phyloP scores from a whole-genome alignment of 2,329 filamentous ascomycete genomes.

The Penicillium sp. region DNA sequence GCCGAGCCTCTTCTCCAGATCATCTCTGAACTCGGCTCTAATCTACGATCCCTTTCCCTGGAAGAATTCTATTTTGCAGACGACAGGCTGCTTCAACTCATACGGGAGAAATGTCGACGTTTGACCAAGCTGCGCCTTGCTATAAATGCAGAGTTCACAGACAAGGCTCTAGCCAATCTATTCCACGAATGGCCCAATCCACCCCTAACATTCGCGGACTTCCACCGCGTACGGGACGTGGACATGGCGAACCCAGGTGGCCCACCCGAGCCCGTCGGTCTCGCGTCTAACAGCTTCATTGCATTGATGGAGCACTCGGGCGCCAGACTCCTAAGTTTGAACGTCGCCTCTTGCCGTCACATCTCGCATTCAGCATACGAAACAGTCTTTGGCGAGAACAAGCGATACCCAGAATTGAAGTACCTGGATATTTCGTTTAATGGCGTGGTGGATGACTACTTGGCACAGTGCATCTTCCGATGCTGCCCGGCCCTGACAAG shows the following conservation, averaged over 20 bases:
- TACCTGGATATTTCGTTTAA: constrained; percentile 78
- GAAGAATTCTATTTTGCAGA: constrained; percentile 70
- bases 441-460: constrained; percentile 51
- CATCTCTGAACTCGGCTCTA: constrained; percentile 66
- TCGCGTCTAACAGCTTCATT: constrained; percentile 76
- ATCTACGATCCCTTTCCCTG: constrained; percentile 79
- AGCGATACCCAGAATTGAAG: constrained; percentile 69
- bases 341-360: constrained; percentile 84
- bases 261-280: constrained; percentile 67
- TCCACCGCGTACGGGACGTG: constrained; percentile 78
- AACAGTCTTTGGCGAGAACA: constrained; percentile 69
- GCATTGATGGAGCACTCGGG: constrained; percentile 87
- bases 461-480: constrained; percentile 52
- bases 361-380: constrained; percentile 76
- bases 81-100: constrained; percentile 71
- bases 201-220: constrained; percentile 71
- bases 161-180: constrained; percentile 72
- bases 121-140: constrained; percentile 81
- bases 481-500: constrained; percentile 58
- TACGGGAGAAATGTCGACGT: constrained; percentile 71
- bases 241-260: constrained; percentile 73
- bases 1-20: constrained; percentile 66
- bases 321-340: constrained; percentile 66
- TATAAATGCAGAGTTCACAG: constrained; percentile 76
- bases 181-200: constrained; percentile 80